Evolutionary conservation across 257 asterid genomes (phyloP), one percentile per base, ranked within the genome.

Genomic region (Phtheirospermum japonicum): DNA sequence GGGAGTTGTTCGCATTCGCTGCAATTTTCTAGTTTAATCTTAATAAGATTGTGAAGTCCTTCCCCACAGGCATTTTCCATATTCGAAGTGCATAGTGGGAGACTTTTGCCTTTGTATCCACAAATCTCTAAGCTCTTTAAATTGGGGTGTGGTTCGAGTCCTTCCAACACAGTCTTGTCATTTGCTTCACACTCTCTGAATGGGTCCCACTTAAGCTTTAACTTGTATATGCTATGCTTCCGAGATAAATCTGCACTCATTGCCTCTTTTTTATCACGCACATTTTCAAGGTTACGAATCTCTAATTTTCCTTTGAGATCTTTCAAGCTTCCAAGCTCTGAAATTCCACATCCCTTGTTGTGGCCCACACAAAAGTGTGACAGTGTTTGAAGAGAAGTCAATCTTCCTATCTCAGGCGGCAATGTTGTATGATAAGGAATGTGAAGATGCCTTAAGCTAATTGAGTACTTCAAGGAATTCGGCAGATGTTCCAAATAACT

Each of bases 111-210:
- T n/a, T 8, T 45, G 52, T 4, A 45, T 45, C 52, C 52, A 45
- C 6, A n/a, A 45, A 45, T 45, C 52, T 16, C 3, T 3, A 45
- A 13, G 8, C 5, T 13, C 19, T 6, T 45, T 11, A 45, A 19
- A 45, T 45, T 45, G 0, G 20, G 52, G 19, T 45, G 52, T 4
- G 52, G 52, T 45, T 45, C 19, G 52, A 45, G 52, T 6, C 52
- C 52, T 45, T 59, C 66, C 54, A 78, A 54, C n/a, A 78, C 62
- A 61, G 34, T 31, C 34, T 28, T 9, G 6, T 28, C 19, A 61
- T 40, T 26, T 4, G 0, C 13, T n/a, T 49, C 30, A 5, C 33
- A 43, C 14, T 49, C 31, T 16, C 61, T 49, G 4, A 28, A 4
- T 12, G 16, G n/a, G 5, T 43, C 50, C 50, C 50, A 13, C 2